phyloP scores from a whole-genome alignment of 1,139 yeast species.

The Saccharomyces uvarum region DNA sequence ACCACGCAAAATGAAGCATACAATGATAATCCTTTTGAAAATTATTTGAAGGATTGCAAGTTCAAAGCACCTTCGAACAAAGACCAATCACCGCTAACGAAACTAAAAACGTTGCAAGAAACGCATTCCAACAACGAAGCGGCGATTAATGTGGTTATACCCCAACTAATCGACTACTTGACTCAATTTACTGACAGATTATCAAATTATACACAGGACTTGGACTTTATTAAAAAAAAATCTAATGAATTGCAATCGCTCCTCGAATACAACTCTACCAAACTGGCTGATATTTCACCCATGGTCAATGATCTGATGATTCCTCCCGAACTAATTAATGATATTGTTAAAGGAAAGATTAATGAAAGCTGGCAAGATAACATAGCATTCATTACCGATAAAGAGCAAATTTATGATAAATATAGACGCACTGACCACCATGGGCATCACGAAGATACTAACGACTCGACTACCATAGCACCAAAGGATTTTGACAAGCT shows the following conservation, averaged over 20 bases:
- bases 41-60: conserved; percentile 1
- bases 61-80: not conserved
- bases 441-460: conserved; percentile 3
- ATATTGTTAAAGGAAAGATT: conserved; percentile 43
- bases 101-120: conserved; percentile 14
- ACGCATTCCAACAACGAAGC: conserved; percentile 16
- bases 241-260: conserved; percentile 53
- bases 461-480: conserved; percentile 6
- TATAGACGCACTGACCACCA: conserved; percentile 23
- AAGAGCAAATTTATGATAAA: conserved; percentile 41
- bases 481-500: conserved; percentile 27
- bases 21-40: not conserved
- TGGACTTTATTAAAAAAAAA: conserved; percentile 49
- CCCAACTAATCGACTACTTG: conserved; percentile 23
- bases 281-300: conserved; percentile 55
- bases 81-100: conserved; percentile 5
- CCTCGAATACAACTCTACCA: conserved; percentile 44
- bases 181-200: conserved; percentile 50
- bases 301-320: conserved; percentile 64
- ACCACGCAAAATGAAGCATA: not conserved
- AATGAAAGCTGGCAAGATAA: conserved; percentile 52
- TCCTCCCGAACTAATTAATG: conserved; percentile 57
- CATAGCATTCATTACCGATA: conserved; percentile 49
- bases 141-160: conserved; percentile 19
- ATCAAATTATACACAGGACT: conserved; percentile 49